These are phyloP conservation scores for Myxozyma vanderwaltii DNA, from an alignment of 805 yeast species.

Conservation along the genomic window DNA sequence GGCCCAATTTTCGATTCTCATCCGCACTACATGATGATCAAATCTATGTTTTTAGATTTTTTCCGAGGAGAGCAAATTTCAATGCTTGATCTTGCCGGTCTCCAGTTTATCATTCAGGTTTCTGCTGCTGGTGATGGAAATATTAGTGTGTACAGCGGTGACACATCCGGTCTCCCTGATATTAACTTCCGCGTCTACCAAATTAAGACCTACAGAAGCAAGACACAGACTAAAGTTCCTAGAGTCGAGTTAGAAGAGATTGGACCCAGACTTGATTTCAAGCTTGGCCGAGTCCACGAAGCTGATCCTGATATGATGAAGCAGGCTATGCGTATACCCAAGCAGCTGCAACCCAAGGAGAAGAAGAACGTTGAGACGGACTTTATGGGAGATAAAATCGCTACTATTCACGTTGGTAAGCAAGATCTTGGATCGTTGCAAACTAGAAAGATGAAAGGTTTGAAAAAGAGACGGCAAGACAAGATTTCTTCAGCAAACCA, in stretches of 20 bases:
- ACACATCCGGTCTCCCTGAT: conserved; percentile 55
- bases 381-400: conserved; percentile 92
- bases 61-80: conserved; percentile 61
- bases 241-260: conserved; percentile 92
- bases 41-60: conserved; percentile 87
- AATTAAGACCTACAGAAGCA: conserved; percentile 72
- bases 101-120: conserved; percentile 85
- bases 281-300: conserved; percentile 79
- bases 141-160: conserved; percentile 25
- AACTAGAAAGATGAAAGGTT: conserved; percentile 98
- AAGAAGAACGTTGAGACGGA: conserved; percentile 90
- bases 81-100: conserved; percentile 85
- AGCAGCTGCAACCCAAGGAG: conserved; percentile 74
- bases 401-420: conserved; percentile 92
- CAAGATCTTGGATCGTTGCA: conserved; percentile 90
- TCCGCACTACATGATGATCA: conserved; percentile 80
- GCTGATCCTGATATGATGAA: conserved; percentile 87
- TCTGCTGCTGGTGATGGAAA: conserved; percentile 61
- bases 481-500: conserved; percentile 45
- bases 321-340: conserved; percentile 82
- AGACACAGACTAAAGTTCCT: conserved; percentile 78
- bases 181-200: conserved; percentile 90
- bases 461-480: conserved; percentile 68
- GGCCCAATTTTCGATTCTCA: conserved; percentile 90
- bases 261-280: conserved; percentile 94